These are phyloP conservation scores for Botrytis galanthina DNA, from an alignment of 2,329 filamentous ascomycete species.

Conservation along the genomic window DNA sequence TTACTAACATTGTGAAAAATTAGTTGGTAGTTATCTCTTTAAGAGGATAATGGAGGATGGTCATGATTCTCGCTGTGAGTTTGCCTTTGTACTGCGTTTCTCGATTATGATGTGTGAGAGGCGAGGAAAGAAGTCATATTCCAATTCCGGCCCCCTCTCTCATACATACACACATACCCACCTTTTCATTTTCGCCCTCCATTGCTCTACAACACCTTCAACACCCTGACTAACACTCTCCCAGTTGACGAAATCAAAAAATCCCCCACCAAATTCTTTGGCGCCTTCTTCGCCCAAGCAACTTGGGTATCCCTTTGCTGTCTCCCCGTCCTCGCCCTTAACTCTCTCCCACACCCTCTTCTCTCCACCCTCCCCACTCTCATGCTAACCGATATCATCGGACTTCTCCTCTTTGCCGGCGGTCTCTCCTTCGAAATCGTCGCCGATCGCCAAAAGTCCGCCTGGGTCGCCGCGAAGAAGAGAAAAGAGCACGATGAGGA, in stretches of 20 bases:
- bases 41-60: not conserved
- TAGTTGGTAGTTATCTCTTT: slow-evolving; percentile 10
- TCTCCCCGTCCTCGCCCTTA: slow-evolving; percentile 62
- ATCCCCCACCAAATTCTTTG: slow-evolving; percentile 52
- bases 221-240: not conserved
- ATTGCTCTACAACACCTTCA: not conserved
- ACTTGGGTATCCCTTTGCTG: slow-evolving; percentile 67
- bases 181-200: not conserved
- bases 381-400: slow-evolving; percentile 53
- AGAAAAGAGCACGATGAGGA: slow-evolving; percentile 65
- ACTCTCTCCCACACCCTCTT: slow-evolving; percentile 55
- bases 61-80: slow-evolving; percentile 9
- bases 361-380: slow-evolving; percentile 50
- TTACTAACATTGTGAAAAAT: not conserved
- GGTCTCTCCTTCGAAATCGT: slow-evolving; percentile 60
- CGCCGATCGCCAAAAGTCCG: slow-evolving; percentile 62
- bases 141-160: no score
- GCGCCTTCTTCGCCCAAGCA: slow-evolving; percentile 59
- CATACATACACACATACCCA: not conserved
- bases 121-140: no score
- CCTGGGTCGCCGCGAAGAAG: slow-evolving; percentile 60
- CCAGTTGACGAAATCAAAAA: slow-evolving; percentile 50
- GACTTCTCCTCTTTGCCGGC: slow-evolving; percentile 55
- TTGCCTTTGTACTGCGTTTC: not conserved
- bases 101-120: not conserved